Conservation (phyloP, 2,329 filamentous ascomycete species). For the Neodidymelliopsis sp. region DNA sequence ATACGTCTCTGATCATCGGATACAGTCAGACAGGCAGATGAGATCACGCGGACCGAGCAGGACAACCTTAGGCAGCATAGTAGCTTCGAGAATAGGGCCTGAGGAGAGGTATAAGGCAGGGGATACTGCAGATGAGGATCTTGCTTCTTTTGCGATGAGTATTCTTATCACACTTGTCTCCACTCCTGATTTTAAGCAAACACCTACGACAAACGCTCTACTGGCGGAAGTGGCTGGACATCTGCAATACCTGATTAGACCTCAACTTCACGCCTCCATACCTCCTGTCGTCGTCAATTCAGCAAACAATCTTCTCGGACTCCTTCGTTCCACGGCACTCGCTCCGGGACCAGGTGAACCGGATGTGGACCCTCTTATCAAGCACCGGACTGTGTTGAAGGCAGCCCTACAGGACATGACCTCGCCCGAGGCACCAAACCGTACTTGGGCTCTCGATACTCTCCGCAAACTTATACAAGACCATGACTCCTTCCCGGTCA, state of each 20-base stretch:
- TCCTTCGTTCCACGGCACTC: conserved; percentile 59
- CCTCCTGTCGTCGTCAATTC: conserved; percentile 35
- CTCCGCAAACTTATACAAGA: conserved; percentile 58
- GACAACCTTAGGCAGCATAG: conserved; percentile 36
- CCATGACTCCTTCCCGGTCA: conserved; percentile 59
- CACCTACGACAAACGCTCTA: conserved; percentile 26
- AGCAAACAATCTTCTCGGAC: conserved; percentile 57
- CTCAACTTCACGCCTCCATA: conserved; percentile 12
- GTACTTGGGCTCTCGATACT: conserved; percentile 45
- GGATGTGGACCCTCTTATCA: conserved; percentile 56
- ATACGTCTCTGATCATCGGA: conserved; percentile 52
- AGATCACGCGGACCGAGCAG: conserved; percentile 33
- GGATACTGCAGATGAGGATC: conserved; percentile 44
- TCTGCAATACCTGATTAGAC: conserved; percentile 36
- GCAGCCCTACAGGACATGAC: conserved; percentile 37
- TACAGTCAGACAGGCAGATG: conserved; percentile 50
- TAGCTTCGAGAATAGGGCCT: conserved; percentile 1
- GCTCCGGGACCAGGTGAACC: conserved; percentile 33
- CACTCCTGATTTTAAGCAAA: conserved; percentile 45
- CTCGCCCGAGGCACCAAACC: conserved; percentile 47
- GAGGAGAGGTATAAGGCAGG: neutral
- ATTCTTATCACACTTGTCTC: conserved; percentile 49
- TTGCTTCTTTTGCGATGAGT: conserved; percentile 52
- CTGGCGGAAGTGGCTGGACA: conserved; percentile 19
- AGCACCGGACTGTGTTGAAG: conserved; percentile 42